Base-by-base conservation (phyloP, 2,329 filamentous ascomycete genomes). In the Penicillium frequentans region DNA sequence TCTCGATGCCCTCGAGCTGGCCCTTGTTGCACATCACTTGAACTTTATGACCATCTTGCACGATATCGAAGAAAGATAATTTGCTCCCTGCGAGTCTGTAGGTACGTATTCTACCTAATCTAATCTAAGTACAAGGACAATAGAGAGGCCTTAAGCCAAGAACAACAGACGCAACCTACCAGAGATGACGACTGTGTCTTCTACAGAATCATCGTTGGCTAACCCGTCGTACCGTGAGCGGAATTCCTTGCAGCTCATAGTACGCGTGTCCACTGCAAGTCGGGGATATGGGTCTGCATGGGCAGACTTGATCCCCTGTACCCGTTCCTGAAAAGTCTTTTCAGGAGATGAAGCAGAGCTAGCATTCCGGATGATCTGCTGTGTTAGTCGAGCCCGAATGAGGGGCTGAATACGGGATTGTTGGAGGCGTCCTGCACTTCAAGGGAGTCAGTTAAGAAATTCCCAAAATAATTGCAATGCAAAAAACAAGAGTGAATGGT, bases 61-160 rank as follows among this genome's bases (percentile, higher is more conserved):
- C 81, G 49, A 98, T 78, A 75, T 95, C 90, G 64, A 97, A 74
- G 74, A 99, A 99, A 61, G 91, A 81, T 65, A 99, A 86, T 75
- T 90, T 91, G 65, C 85, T 87, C 64, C 93, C 88, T 54, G 86
- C 83, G 48, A 84, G 80, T 60, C 91, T 89, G 70, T 90, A 84
- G 47, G 87, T 86, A 68, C 83, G 81, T 61, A 96, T 82, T 71
- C 91, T 91, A 74, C 92, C 91, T 87, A 79, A 57, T 43, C 71
- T 70, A 70, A 66, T 69, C 73, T 81, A 77, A 75, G 71, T 71
- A 73, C 68, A 70, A 57, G 52, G 60, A 58, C 48, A 56, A 54
- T 37, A 23, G 59, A 64, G 24, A 45, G 49, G 44, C 56, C 56
- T 56, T 61, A 60, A 60, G 59, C 49, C 39, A 45, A 60, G 49